These are phyloP conservation scores for Nemania sp. DNA, from an alignment of 2,329 filamentous ascomycete genomes.

Conservation along the genomic window DNA sequence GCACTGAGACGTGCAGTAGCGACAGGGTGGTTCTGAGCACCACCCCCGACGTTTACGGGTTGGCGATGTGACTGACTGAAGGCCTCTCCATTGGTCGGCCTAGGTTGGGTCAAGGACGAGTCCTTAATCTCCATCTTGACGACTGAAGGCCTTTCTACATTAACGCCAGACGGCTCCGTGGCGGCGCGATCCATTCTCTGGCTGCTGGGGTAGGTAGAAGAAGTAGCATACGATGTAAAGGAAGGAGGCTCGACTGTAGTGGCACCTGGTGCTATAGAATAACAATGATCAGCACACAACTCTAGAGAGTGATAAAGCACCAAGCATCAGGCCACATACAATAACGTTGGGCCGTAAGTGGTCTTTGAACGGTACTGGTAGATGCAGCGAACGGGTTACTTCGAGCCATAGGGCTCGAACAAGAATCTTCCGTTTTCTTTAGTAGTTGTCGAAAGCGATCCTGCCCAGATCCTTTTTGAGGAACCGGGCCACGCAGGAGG, in stretches of 20 bases:
- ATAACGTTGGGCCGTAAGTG: constrained; percentile 16
- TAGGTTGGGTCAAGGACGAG: constrained; percentile 8
- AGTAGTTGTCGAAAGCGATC: constrained; percentile 47
- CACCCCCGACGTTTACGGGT: background rate
- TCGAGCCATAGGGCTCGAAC: constrained; percentile 5
- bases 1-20: constrained; percentile 36
- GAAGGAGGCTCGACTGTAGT: constrained; percentile 14
- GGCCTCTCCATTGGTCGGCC: background rate
- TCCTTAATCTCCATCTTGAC: constrained; percentile 19
- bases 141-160: constrained; percentile 7
- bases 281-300: constrained; percentile 12
- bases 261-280: constrained; percentile 26
- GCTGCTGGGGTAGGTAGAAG: background rate
- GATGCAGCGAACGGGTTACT: constrained; percentile 9
- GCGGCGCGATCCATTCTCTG: constrained; percentile 7
- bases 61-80: constrained; percentile 3
- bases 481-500: constrained; percentile 40
- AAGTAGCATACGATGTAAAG: constrained; percentile 3
- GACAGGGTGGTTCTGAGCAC: constrained; percentile 5
- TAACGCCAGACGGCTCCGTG: background rate
- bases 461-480: constrained; percentile 46
- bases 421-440: constrained; percentile 8
- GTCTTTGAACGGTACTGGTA: constrained; percentile 5
- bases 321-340: constrained; percentile 23
- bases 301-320: background rate